Evolutionary conservation across 2,329 filamentous ascomycete species (phyloP).

Genomic region (Mariannaea sp.): DNA sequence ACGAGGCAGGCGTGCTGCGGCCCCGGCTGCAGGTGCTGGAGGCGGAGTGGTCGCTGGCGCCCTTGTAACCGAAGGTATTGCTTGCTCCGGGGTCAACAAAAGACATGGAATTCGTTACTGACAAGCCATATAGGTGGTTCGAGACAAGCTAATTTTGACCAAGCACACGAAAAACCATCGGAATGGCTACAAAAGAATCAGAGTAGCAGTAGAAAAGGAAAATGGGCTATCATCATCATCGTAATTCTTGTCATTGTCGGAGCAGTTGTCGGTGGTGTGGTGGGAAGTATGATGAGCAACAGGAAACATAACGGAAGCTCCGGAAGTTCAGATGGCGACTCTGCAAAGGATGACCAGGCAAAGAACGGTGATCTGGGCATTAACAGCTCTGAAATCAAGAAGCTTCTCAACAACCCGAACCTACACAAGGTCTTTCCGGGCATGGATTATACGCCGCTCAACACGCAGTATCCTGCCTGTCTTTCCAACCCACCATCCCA

Average conservation of each 20-base stretch:
- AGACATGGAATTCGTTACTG: slow-evolving; percentile 5
- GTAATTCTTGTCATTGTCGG: slow-evolving; percentile 70
- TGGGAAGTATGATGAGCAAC: slow-evolving; percentile 71
- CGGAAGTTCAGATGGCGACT: slow-evolving; percentile 45
- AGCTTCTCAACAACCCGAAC: slow-evolving; percentile 76
- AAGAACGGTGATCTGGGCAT: slow-evolving; percentile 73
- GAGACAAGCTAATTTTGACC: slow-evolving; percentile 41
- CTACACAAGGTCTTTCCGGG: slow-evolving; percentile 94
- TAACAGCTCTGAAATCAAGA: slow-evolving; percentile 79
- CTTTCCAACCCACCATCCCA: slow-evolving; percentile 78
- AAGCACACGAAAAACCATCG: slow-evolving; percentile 63
- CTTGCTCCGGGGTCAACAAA: slow-evolving; percentile 25
- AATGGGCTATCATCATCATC: slow-evolving; percentile 68
- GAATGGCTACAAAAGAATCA: slow-evolving; percentile 66
- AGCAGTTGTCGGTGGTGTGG: slow-evolving; percentile 73
- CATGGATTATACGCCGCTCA: slow-evolving; percentile 92
- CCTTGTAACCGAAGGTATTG: slow-evolving; percentile 39
- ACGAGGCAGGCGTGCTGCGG: slow-evolving; percentile 32
- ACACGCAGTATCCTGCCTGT: slow-evolving; percentile 88
- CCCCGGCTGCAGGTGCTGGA: slow-evolving; percentile 51
- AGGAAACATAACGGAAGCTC: slow-evolving; percentile 36
- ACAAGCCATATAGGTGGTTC: slow-evolving; percentile 7
- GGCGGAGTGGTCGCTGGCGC: slow-evolving; percentile 50
- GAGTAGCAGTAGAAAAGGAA: slow-evolving; percentile 66
- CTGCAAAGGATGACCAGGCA: slow-evolving; percentile 62